Conservation (phyloP, 208 protist species). For the Trypanosoma boissoni region DNA sequence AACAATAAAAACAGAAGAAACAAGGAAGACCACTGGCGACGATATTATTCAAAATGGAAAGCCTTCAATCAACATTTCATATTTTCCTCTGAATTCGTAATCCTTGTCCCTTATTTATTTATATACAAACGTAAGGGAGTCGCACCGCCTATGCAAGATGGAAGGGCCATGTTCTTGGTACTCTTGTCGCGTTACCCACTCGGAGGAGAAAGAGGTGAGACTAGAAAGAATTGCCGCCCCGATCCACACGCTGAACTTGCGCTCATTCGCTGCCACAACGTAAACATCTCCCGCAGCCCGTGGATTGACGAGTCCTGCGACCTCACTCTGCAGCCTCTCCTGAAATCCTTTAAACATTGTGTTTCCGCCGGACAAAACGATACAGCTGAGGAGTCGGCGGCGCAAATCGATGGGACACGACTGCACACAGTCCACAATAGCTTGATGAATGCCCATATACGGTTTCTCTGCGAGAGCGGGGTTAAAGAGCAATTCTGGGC, state of each 20-base stretch:
- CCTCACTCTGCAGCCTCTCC: conserved; percentile 95
- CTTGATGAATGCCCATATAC: conserved; percentile 90
- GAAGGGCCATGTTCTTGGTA: conserved; percentile 96
- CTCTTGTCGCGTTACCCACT: conserved; percentile 98
- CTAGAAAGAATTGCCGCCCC: conserved; percentile 98
- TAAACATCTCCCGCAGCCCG: conserved; percentile 94
- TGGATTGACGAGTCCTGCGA: conserved; percentile 70
- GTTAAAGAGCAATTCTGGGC: conserved; percentile 97
- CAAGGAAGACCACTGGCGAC: too few relatives aligned
- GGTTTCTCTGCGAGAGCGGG: conserved; percentile 90
- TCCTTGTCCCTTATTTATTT: conserved; percentile 6
- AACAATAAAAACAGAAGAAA: not conserved
- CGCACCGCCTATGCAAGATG: conserved; percentile 97
- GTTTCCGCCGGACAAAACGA: conserved; percentile 94
- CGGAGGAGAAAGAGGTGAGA: conserved; percentile 95
- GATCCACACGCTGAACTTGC: conserved; percentile 97
- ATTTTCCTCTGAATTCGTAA: too few relatives aligned
- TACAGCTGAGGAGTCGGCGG: conserved; percentile 94
- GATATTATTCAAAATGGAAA: too few relatives aligned
- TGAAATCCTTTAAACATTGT: conserved; percentile 96
- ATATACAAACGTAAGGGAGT: conserved; percentile 23
- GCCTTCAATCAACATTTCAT: too few relatives aligned
- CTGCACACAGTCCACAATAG: conserved; percentile 95
- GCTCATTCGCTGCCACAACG: conserved; percentile 94
- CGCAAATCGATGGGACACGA: conserved; percentile 94